Base-by-base conservation (phyloP, 352 stramenopile species). In the Phytophthora vignae region DNA sequence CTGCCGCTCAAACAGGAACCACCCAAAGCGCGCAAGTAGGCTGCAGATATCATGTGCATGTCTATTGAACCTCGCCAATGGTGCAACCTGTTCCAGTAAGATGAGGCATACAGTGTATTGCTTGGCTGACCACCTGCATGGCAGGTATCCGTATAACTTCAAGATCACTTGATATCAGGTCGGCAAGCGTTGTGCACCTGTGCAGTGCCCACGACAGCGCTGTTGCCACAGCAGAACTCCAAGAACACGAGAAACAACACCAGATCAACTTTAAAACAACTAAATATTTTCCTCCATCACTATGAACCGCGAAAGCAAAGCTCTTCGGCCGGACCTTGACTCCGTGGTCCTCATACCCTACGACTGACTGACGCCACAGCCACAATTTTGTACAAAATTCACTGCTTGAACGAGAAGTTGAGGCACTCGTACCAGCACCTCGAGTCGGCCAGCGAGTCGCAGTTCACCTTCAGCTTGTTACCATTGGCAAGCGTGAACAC, bases 381-480 rank as follows among this genome's bases (percentile, higher is more conserved):
- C 67, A 78, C 58, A 72, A 69, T 50, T 73, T 75, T 76, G 71
- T 74, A 78, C 74, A 81, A 69, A 71, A 78, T 52, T 64, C 53
- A 68, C 29, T 63, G 15, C 73, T 77, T 77, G 52, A 82, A 55
- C 42, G 74, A 82, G 44, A 73, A 81, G 44, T 81, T 88, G 40
- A 95, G 67, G 64, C 87, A 91, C 55, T 95, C 86, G 53, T 91
- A 94, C 88, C 88, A 95, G 29, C 74, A 79, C 63, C 82, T 90
- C 36, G 78, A 82, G 59, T 88, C 87, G 29, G 88, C 81, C 22
- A 93, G 59, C 60, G 88, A 95, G 57, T 95, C 88, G 25, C 78
- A 90, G 36, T 84, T 86, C 36, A 92, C 76, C 61, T 93, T 93
- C 12, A 96, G 60, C 61, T 78, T 81, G 25, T 67, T 76, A 54